A percentile compares a stretch with the other conserved stretches of the same genome.
phyloP scores from a whole-genome alignment of 306 rosid species.

The Arachis stenosperma region DNA sequence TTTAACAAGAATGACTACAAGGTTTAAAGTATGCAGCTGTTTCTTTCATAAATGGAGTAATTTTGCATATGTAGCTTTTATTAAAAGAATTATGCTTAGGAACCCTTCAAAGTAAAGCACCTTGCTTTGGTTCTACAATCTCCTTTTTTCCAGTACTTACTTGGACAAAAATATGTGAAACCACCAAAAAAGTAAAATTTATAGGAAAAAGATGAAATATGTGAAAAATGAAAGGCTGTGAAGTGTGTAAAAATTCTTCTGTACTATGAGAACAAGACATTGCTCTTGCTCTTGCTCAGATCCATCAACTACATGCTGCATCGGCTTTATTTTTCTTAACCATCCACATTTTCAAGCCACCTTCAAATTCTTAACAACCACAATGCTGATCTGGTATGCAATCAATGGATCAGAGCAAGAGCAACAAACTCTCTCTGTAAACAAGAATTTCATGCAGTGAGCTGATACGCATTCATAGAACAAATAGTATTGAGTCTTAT shows the following conservation, averaged over 20 bases:
- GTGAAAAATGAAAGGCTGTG: conserved; percentile 26
- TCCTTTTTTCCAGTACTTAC: neutral
- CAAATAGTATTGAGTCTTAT: conserved; percentile 6
- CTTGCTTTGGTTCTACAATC: conserved; percentile 11
- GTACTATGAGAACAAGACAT: neutral
- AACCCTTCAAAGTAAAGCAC: conserved; percentile 32
- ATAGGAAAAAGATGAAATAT: neutral
- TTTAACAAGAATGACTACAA: conserved; percentile 41
- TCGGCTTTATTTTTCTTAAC: neutral
- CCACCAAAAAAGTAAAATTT: neutral
- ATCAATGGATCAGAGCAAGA: neutral
- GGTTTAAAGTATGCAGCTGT: conserved; percentile 17
- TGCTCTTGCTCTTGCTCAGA: neutral
- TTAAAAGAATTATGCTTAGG: neutral
- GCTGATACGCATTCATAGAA: conserved; percentile 25
- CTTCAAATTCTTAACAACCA: neutral
- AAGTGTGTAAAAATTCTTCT: neutral
- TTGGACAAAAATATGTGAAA: conserved; percentile 2
- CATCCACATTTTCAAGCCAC: neutral
- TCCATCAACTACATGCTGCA: neutral
- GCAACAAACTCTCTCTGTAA: neutral
- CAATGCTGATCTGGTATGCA: neutral
- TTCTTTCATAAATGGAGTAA: conserved; percentile 27
- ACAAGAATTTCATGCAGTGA: neutral
- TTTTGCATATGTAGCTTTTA: neutral